Evolutionary conservation across 2,329 filamentous ascomycete species (phyloP), one percentile per base, ranked within the genome.

Genomic region (Curvularia hawaiiensis): DNA sequence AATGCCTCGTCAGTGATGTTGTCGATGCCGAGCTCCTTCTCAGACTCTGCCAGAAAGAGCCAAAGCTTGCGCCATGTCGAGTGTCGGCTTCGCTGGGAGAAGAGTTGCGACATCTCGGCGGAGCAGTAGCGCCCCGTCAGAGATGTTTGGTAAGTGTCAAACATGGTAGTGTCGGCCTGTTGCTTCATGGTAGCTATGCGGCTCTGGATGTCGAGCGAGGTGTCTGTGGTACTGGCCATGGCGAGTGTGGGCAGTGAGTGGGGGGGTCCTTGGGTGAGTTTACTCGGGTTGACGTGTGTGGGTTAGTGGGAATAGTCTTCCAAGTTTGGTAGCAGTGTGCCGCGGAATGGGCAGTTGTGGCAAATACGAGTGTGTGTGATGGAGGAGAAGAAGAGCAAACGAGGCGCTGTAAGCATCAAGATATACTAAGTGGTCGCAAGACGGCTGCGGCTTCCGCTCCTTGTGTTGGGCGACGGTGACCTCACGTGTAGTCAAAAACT

Each of bases 51-150:
- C 11, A 97, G 88, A 78, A 84, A 88, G 44, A 94, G 80, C 93
- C 93, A 97, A 18, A 97, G 85, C 74, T 90, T 84, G 63, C 92
- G 87, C 92, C 92, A 96, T 54, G 87, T 92, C 41, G 86, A 88
- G 75, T 88, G 87, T 30, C 92, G 84, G 52, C 86, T 88, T 43
- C 91, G 86, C 58, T 88, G 86, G 66, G 88, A 89, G 82, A 97
- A 97, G 60, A 97, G 85, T 63, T 84, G 83, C 68, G 88, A 75
- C 75, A 77, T 77, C 61, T 75, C 74, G 50, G 76, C 73, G 65
- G 81, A 90, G 78, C 87, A 88, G 81, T 95, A 95, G 68, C 91
- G 69, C n/a, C 65, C 62, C 3, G 66, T 68, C 30, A 70, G 62
- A 52, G 67, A 68, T 28, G 67, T 70, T 58, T 70, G 67, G 55